Evolutionary conservation across 75 land plant species (phyloP).

Genomic region (Pinus albicaulis): DNA sequence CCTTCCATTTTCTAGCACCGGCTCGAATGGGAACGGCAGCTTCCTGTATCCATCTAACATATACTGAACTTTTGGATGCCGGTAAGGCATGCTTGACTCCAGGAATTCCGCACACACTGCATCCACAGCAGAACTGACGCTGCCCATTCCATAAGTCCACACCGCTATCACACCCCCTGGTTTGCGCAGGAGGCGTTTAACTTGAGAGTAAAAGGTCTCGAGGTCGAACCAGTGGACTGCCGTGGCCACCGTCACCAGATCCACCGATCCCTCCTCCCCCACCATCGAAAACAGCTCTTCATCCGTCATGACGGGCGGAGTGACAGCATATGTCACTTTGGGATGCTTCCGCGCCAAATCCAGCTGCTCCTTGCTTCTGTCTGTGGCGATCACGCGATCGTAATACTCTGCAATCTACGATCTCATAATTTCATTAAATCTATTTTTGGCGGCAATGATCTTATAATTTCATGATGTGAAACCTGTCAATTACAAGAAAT

Average conservation of each 20-base stretch:
- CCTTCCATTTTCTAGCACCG: conserved; percentile 6
- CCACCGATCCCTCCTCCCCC: conserved; percentile 23
- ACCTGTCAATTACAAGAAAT: background rate
- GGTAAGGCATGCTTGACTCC: no score
- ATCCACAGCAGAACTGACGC: no score
- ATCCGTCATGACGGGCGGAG: background rate
- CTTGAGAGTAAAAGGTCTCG: conserved; percentile 24
- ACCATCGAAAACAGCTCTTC: conserved; percentile 8
- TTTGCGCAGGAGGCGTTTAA: background rate
- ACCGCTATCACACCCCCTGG: background rate
- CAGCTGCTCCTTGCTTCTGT: conserved; percentile 25
- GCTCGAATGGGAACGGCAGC: background rate
- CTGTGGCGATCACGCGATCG: conserved; percentile 31
- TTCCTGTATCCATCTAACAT: no score
- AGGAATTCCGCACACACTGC: no score
- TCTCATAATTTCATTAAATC: background rate
- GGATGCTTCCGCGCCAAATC: conserved; percentile 17
- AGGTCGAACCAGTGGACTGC: conserved; percentile 46
- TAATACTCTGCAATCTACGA: conserved; percentile 28
- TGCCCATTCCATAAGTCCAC: background rate
- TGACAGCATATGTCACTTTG: conserved; percentile 12
- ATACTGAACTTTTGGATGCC: no score
- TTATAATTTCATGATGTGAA: background rate
- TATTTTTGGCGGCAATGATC: no score
- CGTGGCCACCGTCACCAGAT: conserved; percentile 31